Percentiles rank a stretch among this genome's conserved stretches.
These are phyloP conservation scores for Oryza australiensis DNA, from an alignment of 176 grass and related monocot genomes.

Conservation along the genomic window DNA sequence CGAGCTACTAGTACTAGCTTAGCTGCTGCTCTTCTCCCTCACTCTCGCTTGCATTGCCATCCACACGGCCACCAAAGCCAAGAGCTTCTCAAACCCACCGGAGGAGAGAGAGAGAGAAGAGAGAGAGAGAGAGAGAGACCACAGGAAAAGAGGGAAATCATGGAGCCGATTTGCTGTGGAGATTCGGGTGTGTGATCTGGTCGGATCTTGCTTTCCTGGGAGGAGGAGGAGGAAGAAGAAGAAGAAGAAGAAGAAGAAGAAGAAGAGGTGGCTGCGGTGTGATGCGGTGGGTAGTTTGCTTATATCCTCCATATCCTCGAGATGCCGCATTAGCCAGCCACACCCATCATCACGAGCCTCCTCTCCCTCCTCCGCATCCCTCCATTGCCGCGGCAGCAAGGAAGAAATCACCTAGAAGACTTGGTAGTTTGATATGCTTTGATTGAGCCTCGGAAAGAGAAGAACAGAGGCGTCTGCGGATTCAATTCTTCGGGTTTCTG, in stretches of 20 bases:
- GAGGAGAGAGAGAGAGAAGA: neutral
- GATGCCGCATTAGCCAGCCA: constrained; percentile 47
- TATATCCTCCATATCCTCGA: constrained; percentile 26
- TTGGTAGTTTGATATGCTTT: neutral
- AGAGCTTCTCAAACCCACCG: constrained; percentile 16
- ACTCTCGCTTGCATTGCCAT: neutral
- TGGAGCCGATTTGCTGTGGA: constrained; percentile 73
- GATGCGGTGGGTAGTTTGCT: constrained; percentile 11
- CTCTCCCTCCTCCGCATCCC: neutral
- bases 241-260: neutral
- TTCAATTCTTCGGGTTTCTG: neutral
- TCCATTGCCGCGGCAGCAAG: neutral
- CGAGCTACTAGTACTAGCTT: neutral
- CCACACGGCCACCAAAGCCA: constrained; percentile 29
- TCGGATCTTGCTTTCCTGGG: constrained; percentile 73
- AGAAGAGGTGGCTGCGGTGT: neutral
- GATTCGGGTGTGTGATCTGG: constrained; percentile 71
- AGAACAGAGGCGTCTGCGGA: neutral
- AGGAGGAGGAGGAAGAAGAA: neutral
- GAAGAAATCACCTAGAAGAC: neutral
- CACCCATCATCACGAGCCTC: neutral
- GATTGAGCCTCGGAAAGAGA: neutral
- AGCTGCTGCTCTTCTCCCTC: neutral
- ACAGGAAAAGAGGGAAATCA: constrained; percentile 49
- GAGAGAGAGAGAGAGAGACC: constrained; percentile 30